Conservation (phyloP, 176 grass and related monocot genomes). For the bread wheat (Triticum aestivum) region IWGSC_CS_RefSeq_v2.1 NC_057804.1:89136695-89137194, state of each 20-base stretch:
- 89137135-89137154: too few species aligned
- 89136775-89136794: neutral
- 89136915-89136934: constrained; percentile 4
- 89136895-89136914: constrained; percentile 28
- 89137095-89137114: too few species aligned
- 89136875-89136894: constrained; percentile 24
- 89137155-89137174: too few species aligned
- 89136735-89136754: neutral
- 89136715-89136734: constrained; percentile 21
- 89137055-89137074: too few species aligned
- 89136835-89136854: neutral
- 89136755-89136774: neutral
- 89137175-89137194: too few species aligned
- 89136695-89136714: neutral
- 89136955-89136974: neutral
- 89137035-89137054: too few species aligned
- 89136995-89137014: neutral
- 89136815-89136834: neutral
- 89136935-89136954: neutral
- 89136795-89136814: neutral
- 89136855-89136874: neutral
- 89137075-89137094: too few species aligned
- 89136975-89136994: neutral
- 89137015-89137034: neutral
- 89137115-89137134: too few species aligned